Conservation (phyloP, 2,329 filamentous ascomycete species). For the Fusarium sp. region DNA sequence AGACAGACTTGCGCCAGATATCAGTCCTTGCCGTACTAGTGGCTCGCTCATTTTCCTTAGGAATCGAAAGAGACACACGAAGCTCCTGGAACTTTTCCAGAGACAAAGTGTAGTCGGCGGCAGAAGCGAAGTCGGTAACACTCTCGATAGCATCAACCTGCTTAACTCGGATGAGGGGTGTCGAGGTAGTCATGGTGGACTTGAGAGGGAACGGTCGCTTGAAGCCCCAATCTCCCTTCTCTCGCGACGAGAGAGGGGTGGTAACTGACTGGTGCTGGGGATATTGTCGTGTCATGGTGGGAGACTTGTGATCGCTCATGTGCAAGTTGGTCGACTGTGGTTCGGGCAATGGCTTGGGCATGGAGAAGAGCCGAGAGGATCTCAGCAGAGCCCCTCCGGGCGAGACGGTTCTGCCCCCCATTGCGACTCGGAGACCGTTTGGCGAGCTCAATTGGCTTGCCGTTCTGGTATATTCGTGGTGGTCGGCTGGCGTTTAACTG, state of each 20-base stretch:
- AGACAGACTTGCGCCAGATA: slow-evolving; percentile 63
- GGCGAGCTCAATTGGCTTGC: slow-evolving; percentile 49
- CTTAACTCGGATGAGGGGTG: slow-evolving; percentile 81
- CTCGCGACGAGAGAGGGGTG: slow-evolving; percentile 78
- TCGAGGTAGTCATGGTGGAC: slow-evolving; percentile 77
- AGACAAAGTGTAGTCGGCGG: slow-evolving; percentile 83
- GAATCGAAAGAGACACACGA: slow-evolving; percentile 75
- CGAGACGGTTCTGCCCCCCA: slow-evolving; percentile 59
- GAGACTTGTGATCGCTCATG: slow-evolving; percentile 52
- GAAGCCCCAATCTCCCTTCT: slow-evolving; percentile 90
- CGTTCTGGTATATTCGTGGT: slow-evolving; percentile 37
- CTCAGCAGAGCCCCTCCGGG: slow-evolving; percentile 80
- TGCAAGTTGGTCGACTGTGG: slow-evolving; percentile 63
- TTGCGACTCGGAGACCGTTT: slow-evolving; percentile 46
- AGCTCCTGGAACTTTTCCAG: slow-evolving; percentile 90
- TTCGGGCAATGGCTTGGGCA: slow-evolving; percentile 80
- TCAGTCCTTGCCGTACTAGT: slow-evolving; percentile 31
- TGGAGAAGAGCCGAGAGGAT: slow-evolving; percentile 88
- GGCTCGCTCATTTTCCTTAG: slow-evolving; percentile 45
- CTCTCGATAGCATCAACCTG: slow-evolving; percentile 88
- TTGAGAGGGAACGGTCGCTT: slow-evolving; percentile 86
- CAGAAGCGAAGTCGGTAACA: slow-evolving; percentile 88
- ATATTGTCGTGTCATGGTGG: slow-evolving; percentile 74
- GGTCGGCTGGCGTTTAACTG: slow-evolving; percentile 31
- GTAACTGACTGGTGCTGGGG: slow-evolving; percentile 88